A percentile compares a stretch with the other conserved stretches of the same genome.
Evolutionary conservation across 108 stramenopile species (phyloP).

Genomic region (Cyclotella cryptica): DNA sequence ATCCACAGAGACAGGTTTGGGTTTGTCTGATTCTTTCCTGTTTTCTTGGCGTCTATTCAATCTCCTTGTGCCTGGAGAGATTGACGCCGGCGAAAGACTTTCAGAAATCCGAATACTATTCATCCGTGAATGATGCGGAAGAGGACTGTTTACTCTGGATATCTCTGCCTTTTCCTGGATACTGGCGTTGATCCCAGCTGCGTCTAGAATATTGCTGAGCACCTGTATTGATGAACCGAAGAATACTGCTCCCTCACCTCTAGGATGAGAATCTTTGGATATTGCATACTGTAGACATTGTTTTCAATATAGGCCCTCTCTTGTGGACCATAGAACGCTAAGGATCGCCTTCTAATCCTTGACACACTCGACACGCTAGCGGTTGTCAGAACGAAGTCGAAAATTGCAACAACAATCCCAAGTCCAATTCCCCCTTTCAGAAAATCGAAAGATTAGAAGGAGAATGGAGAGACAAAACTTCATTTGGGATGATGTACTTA

Average conservation of each 20-base stretch:
- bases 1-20: too few relatives aligned
- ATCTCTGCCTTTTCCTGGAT: conserved; percentile 56
- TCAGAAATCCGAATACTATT: conserved; percentile 32
- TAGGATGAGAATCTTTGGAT: conserved; percentile 71
- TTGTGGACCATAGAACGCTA: conserved; percentile 75
- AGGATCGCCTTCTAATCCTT: conserved; percentile 70
- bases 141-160: conserved; percentile 38
- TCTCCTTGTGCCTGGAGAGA: conserved; percentile 16
- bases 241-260: conserved; percentile 82
- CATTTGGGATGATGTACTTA: not conserved
- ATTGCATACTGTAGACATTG: conserved; percentile 60
- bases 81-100: conserved; percentile 27
- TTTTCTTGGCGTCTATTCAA: conserved; percentile 18
- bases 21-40: conserved; percentile 4
- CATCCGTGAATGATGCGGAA: conserved; percentile 42
- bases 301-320: conserved; percentile 73
- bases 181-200: conserved; percentile 55
- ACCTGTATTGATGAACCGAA: conserved; percentile 81
- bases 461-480: not conserved
- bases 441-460: not conserved
- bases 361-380: conserved; percentile 63
- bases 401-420: conserved; percentile 63
- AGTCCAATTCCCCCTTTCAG: conserved; percentile 35
- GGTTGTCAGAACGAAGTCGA: conserved; percentile 81
- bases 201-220: conserved; percentile 63